phyloP scores from a whole-genome alignment of 1,139 yeast species.

The Debaryomyces singareniensis region DNA sequence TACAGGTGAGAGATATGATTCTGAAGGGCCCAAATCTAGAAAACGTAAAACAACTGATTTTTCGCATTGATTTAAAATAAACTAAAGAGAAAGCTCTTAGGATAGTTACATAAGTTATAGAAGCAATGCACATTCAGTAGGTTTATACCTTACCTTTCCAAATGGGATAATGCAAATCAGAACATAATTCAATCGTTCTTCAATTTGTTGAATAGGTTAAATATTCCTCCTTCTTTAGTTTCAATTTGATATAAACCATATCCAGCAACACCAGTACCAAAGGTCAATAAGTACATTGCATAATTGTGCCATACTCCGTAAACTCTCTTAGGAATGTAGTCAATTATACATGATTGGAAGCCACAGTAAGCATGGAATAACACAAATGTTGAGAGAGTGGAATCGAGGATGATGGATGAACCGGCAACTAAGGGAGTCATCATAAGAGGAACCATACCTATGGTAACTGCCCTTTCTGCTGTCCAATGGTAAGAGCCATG shows the following conservation, averaged over 20 bases:
- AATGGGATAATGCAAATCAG: background rate
- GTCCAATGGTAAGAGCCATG: conserved; percentile 93
- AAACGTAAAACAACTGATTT: background rate
- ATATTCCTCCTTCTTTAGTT: conserved; percentile 47
- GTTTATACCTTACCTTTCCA: background rate
- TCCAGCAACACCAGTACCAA: conserved; percentile 66
- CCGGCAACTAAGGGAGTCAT: conserved; percentile 68
- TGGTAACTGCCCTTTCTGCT: conserved; percentile 63
- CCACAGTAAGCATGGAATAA: conserved; percentile 78
- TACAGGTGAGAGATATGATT: background rate
- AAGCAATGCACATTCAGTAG: background rate
- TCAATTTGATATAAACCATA: conserved; percentile 83
- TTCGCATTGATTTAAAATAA: background rate
- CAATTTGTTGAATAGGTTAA: conserved; percentile 27
- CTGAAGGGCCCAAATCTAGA: background rate
- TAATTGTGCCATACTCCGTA: conserved; percentile 65
- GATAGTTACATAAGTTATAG: background rate
- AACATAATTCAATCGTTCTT: conserved; percentile 28
- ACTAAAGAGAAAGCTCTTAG: no score
- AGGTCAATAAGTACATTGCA: conserved; percentile 58
- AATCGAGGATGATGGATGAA: conserved; percentile 66
- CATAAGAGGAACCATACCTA: conserved; percentile 69
- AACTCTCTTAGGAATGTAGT: conserved; percentile 81
- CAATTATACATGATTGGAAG: conserved; percentile 78
- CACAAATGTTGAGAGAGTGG: conserved; percentile 55